phyloP scores from a whole-genome alignment of 208 protist species.

The Strigomonas culicis region DNA sequence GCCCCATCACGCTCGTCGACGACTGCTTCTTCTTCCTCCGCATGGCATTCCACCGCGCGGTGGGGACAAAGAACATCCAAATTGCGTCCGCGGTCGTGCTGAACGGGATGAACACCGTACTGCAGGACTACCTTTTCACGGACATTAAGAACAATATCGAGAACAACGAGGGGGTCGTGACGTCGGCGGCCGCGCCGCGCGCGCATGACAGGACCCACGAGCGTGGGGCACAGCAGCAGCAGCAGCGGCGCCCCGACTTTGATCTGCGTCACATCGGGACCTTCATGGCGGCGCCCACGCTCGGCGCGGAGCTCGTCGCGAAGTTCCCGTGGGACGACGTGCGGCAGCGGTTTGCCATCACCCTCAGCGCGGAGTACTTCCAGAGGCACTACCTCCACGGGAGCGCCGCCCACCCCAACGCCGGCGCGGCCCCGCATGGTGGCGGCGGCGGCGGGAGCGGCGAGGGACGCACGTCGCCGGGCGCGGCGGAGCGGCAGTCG shows the following conservation, averaged over 20 bases:
- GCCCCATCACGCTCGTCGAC: conserved; percentile 57
- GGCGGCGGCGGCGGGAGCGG: neutral
- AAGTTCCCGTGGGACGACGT: too few species aligned
- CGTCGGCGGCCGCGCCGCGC: neutral
- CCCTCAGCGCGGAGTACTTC: neutral
- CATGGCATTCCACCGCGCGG: conserved; percentile 67
- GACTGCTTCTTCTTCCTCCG: conserved; percentile 87
- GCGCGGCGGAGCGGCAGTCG: conserved; percentile 8
- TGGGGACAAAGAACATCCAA: conserved; percentile 79
- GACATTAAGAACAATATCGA: too few species aligned
- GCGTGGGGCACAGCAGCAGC: neutral
- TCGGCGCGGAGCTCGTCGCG: neutral
- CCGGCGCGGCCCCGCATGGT: neutral
- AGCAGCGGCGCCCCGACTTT: neutral
- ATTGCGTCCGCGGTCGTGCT: conserved; percentile 80
- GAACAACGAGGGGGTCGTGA: conserved; percentile 21
- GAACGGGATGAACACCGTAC: conserved; percentile 40
- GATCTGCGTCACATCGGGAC: too few species aligned
- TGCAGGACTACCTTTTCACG: conserved; percentile 41
- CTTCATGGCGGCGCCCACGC: neutral
- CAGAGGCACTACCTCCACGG: too few species aligned
- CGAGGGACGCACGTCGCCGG: neutral
- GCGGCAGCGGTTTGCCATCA: neutral
- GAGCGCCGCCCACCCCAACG: too few species aligned
- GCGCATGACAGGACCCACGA: conserved; percentile 8